These are phyloP conservation scores for Nelumbo lutea DNA, from an alignment of 164 flowering plant species.

Conservation along the genomic window DNA sequence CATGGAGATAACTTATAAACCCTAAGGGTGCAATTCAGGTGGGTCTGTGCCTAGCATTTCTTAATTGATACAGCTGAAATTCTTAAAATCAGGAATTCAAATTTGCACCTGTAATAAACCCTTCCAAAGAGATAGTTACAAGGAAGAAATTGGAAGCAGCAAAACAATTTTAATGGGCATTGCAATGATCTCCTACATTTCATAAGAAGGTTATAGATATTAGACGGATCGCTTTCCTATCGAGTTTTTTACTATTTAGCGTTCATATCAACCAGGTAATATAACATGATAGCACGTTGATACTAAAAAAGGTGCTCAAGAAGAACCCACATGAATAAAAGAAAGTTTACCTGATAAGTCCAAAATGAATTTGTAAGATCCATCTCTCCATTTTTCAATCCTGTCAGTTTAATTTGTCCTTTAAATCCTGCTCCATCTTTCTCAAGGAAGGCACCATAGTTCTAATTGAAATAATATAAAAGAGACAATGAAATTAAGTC, in stretches of 20 bases:
- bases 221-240: too few species aligned
- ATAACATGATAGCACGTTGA: background rate
- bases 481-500: background rate
- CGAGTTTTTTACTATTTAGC: background rate
- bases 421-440: slow-evolving; percentile 89
- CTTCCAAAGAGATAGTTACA: too few species aligned
- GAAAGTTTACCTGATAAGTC: slow-evolving; percentile 72
- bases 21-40: too few species aligned
- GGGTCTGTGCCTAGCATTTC: too few species aligned
- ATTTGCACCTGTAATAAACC: too few species aligned
- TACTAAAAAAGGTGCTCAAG: background rate
- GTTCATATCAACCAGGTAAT: background rate
- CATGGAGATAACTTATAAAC: too few species aligned
- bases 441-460: slow-evolving; percentile 87
- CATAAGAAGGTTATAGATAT: too few species aligned
- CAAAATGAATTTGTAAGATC: slow-evolving; percentile 53
- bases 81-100: too few species aligned
- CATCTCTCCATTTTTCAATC: slow-evolving; percentile 57
- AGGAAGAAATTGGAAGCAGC: too few species aligned
- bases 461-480: slow-evolving; percentile 35
- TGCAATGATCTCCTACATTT: too few species aligned
- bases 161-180: too few species aligned
- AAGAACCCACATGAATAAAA: background rate
- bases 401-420: slow-evolving; percentile 61
- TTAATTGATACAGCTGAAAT: too few species aligned